These are phyloP conservation scores for Ceratobasidium sp. DNA, from an alignment of 1,284 basidiomycete genomes.

Conservation along the genomic window DNA sequence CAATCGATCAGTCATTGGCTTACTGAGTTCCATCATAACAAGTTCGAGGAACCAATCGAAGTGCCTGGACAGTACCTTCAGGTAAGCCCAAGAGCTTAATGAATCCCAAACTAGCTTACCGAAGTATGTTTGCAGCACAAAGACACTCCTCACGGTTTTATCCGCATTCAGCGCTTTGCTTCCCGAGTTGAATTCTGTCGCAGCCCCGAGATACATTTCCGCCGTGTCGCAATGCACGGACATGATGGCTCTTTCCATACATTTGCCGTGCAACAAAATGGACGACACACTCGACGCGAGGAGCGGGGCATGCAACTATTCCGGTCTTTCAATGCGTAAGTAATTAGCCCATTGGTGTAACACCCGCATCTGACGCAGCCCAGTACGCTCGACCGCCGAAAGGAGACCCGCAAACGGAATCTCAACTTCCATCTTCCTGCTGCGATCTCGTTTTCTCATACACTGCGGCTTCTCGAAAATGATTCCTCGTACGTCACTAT, in stretches of 20 bases:
- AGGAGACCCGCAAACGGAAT: conserved; percentile 93
- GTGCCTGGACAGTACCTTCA: conserved; percentile 98
- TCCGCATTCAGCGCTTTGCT: conserved; percentile 91
- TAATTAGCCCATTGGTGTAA: conserved; percentile 37
- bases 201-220: conserved; percentile 84
- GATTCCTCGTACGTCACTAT: conserved; percentile 92
- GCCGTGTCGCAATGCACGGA: conserved; percentile 92
- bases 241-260: conserved; percentile 89
- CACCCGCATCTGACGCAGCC: conserved; percentile 45
- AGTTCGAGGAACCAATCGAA: conserved; percentile 94
- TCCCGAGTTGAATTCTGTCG: conserved; percentile 92
- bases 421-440: conserved; percentile 92
- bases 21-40: conserved; percentile 97
- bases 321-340: conserved; percentile 91
- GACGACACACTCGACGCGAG: conserved; percentile 89
- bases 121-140: conserved; percentile 71
- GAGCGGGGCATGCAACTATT: conserved; percentile 93
- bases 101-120: not conserved
- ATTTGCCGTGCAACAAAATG: conserved; percentile 93
- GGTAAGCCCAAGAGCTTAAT: conserved; percentile 61
- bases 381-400: conserved; percentile 86
- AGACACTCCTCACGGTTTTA: conserved; percentile 92
- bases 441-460: conserved; percentile 86
- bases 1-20: conserved; percentile 93
- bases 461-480: conserved; percentile 87